Percentiles rank a stretch among this genome's conserved stretches.
These are phyloP conservation scores for Parachaetomium inaequale DNA, from an alignment of 495 filamentous ascomycete species.

Conservation along the genomic window DNA sequence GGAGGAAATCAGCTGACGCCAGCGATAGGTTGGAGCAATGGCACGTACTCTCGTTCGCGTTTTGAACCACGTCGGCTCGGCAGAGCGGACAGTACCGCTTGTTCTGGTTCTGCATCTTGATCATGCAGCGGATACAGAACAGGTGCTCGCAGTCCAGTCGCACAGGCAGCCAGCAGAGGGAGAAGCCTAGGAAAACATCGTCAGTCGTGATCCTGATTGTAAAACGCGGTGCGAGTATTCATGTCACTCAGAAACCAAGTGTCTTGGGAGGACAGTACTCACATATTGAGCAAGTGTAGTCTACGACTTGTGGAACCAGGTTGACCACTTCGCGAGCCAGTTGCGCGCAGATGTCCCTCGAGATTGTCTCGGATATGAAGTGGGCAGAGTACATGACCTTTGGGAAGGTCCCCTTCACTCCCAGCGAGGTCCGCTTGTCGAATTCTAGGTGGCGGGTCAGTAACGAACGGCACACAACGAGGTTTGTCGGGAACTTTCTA, in stretches of 20 bases:
- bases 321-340: conserved; percentile 60
- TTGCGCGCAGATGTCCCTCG: conserved; percentile 63
- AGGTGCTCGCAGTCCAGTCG: conserved; percentile 61
- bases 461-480: not conserved
- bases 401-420: conserved; percentile 53
- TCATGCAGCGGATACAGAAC: conserved; percentile 70
- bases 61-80: conserved; percentile 55
- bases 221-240: not conserved
- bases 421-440: conserved; percentile 70
- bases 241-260: not conserved
- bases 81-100: conserved; percentile 65
- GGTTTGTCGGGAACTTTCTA: not conserved
- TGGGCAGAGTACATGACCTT: conserved; percentile 45
- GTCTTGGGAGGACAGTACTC: conserved; percentile 5
- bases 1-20: not conserved
- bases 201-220: not conserved
- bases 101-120: conserved; percentile 61
- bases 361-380: conserved; percentile 54
- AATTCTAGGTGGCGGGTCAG: conserved; percentile 54
- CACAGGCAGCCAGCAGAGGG: conserved; percentile 63
- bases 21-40: not conserved
- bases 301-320: conserved; percentile 65
- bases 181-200: conserved; percentile 32
- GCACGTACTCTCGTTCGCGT: conserved; percentile 53
- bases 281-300: conserved; percentile 74